phyloP scores from a whole-genome alignment of 208 protist genomes.

The Wallacemonas rigidus region DNA sequence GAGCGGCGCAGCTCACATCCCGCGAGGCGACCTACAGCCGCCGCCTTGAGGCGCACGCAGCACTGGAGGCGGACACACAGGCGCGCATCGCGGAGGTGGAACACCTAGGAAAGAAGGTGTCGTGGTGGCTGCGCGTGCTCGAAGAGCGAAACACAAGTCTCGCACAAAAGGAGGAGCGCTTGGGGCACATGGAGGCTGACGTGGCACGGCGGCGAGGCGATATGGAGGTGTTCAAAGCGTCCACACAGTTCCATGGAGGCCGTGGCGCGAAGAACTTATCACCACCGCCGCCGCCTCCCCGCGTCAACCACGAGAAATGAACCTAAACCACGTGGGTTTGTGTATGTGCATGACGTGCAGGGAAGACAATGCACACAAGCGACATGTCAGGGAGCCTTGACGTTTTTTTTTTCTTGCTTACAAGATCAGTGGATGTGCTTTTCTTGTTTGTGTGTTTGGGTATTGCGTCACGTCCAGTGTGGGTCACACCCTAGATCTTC shows the following conservation, averaged over 20 bases:
- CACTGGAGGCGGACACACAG: conserved; percentile 59
- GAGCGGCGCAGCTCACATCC: conserved; percentile 25
- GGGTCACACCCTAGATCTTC: too few species aligned
- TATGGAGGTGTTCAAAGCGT: conserved; percentile 41
- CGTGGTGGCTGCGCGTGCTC: conserved; percentile 71
- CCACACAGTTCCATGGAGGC: background rate
- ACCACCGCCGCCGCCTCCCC: conserved; percentile 12
- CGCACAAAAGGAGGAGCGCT: conserved; percentile 58
- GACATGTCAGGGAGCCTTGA: too few species aligned
- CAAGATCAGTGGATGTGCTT: too few species aligned
- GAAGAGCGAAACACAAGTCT: conserved; percentile 67
- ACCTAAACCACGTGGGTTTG: background rate
- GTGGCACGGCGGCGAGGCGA: conserved; percentile 62
- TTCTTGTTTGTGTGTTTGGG: too few species aligned
- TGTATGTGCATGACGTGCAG: too few species aligned
- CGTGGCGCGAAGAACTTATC: background rate
- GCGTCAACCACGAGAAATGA: background rate
- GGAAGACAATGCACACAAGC: too few species aligned
- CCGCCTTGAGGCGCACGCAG: conserved; percentile 47
- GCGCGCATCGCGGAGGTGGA: conserved; percentile 64
- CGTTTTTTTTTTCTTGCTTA: too few species aligned
- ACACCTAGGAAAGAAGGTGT: conserved; percentile 58
- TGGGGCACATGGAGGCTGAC: conserved; percentile 63
- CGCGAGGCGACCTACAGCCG: conserved; percentile 45
- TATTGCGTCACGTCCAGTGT: too few species aligned